Conservation (phyloP, 768 basidiomycete genomes). For the Mycena filopes region DNA sequence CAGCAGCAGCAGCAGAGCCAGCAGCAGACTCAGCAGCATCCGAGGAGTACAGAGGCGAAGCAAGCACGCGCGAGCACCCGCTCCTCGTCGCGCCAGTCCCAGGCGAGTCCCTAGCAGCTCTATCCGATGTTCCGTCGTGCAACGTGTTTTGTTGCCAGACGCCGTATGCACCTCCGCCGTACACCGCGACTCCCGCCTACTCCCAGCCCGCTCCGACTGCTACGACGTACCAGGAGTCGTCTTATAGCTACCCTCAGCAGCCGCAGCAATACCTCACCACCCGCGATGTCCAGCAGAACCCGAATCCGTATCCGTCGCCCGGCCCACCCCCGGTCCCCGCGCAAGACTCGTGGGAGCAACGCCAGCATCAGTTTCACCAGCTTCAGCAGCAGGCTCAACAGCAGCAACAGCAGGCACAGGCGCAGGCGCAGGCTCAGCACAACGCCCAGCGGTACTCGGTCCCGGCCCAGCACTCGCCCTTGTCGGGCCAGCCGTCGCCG, state of each 20-base stretch:
- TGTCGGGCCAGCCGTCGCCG: conserved; percentile 9
- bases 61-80: conserved; percentile 2
- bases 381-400: conserved; percentile 10
- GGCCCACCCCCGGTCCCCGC: conserved; percentile 52
- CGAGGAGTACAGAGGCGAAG: conserved; percentile 6
- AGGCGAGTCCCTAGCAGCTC: conserved; percentile 13
- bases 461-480: conserved; percentile 4
- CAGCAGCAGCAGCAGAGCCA: conserved; percentile 28
- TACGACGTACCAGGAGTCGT: conserved; percentile 12
- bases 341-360: conserved; percentile 53
- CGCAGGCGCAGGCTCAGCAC: background rate
- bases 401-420: background rate
- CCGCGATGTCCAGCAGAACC: conserved; percentile 38
- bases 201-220: background rate
- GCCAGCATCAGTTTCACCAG: conserved; percentile 42
- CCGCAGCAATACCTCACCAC: conserved; percentile 30
- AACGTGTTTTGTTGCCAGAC: conserved; percentile 22
- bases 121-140: conserved; percentile 6
- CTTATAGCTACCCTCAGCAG: conserved; percentile 13
- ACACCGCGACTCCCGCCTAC: conserved; percentile 1
- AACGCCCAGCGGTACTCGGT: background rate
- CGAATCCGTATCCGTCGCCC: conserved; percentile 59
- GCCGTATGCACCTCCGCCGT: conserved; percentile 8
- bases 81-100: conserved; percentile 28
- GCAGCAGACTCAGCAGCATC: conserved; percentile 7